A percentile compares a stretch with the other conserved stretches of the same genome.
phyloP scores from a whole-genome alignment of 305 asterid genomes.

The Euphrasia arctica region DNA sequence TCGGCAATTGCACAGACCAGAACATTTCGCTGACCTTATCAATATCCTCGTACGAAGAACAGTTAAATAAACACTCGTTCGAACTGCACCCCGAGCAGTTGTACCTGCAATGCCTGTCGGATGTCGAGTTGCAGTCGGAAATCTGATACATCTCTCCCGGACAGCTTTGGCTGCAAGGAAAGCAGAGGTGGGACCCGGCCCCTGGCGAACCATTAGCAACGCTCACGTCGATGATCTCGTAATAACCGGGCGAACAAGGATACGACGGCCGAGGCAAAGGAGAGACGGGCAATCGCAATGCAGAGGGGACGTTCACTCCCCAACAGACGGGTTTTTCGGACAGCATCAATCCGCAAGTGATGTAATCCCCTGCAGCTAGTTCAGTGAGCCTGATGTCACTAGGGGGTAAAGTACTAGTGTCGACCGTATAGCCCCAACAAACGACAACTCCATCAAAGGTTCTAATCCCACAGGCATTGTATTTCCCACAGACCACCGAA shows the following conservation, averaged over 20 bases:
- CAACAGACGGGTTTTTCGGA: no score
- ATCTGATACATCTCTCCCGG: conserved; percentile 58
- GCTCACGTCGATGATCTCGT: conserved; percentile 47
- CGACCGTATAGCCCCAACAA: conserved; percentile 74
- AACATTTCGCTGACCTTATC: conserved; percentile 27
- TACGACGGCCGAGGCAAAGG: conserved; percentile 56
- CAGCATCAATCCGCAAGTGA: conserved; percentile 71
- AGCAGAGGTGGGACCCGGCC: conserved; percentile 41
- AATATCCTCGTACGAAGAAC: conserved; percentile 31
- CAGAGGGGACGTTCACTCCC: conserved; percentile 3
- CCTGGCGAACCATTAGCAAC: conserved; percentile 42
- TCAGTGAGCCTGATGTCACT: conserved; percentile 56
- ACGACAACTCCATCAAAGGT: conserved; percentile 54
- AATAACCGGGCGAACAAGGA: conserved; percentile 51
- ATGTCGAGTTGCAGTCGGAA: conserved; percentile 38
- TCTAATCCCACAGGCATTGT: conserved; percentile 77
- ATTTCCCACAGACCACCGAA: conserved; percentile 66
- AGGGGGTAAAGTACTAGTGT: conserved; percentile 68
- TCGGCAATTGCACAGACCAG: conserved; percentile 68
- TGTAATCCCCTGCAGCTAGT: conserved; percentile 81
- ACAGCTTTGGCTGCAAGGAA: conserved; percentile 67
- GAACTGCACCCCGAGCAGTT: conserved; percentile 65
- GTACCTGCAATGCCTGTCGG: conserved; percentile 56
- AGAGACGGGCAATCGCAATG: conserved; percentile 62
- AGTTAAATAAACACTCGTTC: conserved; percentile 46